These are phyloP conservation scores for Apostasia shenzhenica DNA, from an alignment of 106 monocot species.

Conservation along the genomic window DNA sequence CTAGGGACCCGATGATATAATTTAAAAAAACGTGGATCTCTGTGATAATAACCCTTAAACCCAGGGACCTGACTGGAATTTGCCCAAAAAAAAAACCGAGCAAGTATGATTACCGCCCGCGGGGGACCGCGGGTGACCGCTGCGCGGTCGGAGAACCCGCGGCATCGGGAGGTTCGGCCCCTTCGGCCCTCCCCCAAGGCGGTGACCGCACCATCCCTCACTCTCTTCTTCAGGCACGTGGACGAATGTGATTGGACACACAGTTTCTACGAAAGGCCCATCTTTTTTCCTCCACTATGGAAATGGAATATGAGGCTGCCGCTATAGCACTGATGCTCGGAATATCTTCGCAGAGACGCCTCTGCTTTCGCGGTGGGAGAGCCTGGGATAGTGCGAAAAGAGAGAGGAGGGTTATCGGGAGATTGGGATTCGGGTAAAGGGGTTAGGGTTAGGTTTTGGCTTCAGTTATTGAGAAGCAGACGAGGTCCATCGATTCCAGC, in stretches of 20 bases:
- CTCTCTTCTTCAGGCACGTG: not conserved
- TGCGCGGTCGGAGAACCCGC: too few species aligned
- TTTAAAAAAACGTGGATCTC: too few species aligned
- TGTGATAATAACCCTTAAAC: too few species aligned
- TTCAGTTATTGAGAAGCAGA: not conserved
- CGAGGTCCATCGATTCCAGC: not conserved
- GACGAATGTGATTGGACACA: not conserved
- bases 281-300: not conserved
- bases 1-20: too few species aligned
- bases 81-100: too few species aligned
- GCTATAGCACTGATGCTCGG: not conserved
- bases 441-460: not conserved
- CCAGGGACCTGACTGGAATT: too few species aligned
- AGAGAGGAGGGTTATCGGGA: not conserved
- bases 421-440: not conserved
- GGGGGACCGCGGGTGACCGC: too few species aligned
- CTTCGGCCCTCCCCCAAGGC: not conserved
- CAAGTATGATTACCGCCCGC: too few species aligned
- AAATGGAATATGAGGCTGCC: not conserved
- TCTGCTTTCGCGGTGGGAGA: constrained; percentile 2
- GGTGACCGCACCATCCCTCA: not conserved
- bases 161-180: too few species aligned
- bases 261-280: not conserved
- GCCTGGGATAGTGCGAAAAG: not conserved
- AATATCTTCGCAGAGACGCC: constrained; percentile 4